Base-by-base conservation (phyloP, 257 asterid species). In the Eustoma russellianum region DNA sequence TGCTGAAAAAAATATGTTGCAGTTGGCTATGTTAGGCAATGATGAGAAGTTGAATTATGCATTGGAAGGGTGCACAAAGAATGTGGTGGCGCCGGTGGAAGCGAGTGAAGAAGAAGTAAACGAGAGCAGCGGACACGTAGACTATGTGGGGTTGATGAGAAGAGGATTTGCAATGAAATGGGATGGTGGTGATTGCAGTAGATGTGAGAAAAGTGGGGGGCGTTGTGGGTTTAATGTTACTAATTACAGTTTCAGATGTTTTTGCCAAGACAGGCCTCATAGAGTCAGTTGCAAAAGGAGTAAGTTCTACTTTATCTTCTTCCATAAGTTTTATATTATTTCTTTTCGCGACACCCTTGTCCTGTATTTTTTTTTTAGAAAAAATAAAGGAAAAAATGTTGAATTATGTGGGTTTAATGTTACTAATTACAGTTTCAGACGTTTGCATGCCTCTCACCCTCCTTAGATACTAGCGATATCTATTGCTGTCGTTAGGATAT, bases 181-280 rank as follows among this genome's bases (percentile, higher is more conserved):
- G 96, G 71, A 0, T 2, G 85, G 74, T 0, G 34, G 49, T 63
- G 69, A 55, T 12, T 41, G 59, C 38, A 55, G 3, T 41, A 3
- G 1, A 13, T 55, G 59, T 41, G 59, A 55, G 35, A 7, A 18
- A 7, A 55, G 49, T 11, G 59, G 59, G 13, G 59, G 59, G 13
- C 48, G 15, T 40, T 55, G 59, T 41, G 59, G 59, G 17, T 71
- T 72, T 18, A 63, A 70, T 33, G 28, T 1, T 1, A 12, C 0
- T 9, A 5, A 12, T 49, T 55, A 5, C 40, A 63, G 47, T n/a
- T 76, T 80, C 13, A 5, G 38, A 68, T 86, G 95, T 63, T 83
- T 62, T 46, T 83, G 93, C 62, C 61, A 82, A 3, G 82, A 76
- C 17, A 74, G 88, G 34, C 80, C 82, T 51, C 90, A 83, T 74